Evolutionary conservation across 2,329 filamentous ascomycete genomes (phyloP).

Genomic region (Sordariomycetes sp.): DNA sequence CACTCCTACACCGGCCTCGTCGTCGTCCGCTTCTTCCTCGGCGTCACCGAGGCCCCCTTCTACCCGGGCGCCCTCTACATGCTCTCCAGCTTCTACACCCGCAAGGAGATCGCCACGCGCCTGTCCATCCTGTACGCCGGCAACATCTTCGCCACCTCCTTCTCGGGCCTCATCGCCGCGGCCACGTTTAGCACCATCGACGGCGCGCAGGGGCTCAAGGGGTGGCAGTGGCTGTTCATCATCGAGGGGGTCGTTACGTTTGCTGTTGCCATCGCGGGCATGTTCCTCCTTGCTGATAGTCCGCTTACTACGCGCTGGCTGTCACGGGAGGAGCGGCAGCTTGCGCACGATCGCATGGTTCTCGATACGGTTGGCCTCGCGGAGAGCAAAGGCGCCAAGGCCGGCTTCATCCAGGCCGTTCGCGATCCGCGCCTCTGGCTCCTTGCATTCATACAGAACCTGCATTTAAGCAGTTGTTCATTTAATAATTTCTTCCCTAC

Average conservation of each 20-base stretch:
- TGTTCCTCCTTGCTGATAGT: constrained; percentile 25
- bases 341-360: constrained; percentile 30
- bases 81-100: constrained; percentile 44
- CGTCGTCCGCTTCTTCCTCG: constrained; percentile 26
- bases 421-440: constrained; percentile 40
- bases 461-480: constrained; percentile 36
- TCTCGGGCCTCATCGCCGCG: constrained; percentile 53
- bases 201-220: constrained; percentile 41
- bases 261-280: constrained; percentile 17
- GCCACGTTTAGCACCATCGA: constrained; percentile 52
- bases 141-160: constrained; percentile 55
- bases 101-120: constrained; percentile 51
- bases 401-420: constrained; percentile 36
- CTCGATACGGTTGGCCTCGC: constrained; percentile 30
- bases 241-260: constrained; percentile 45
- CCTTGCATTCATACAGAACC: constrained; percentile 44
- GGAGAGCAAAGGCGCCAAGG: constrained; percentile 20
- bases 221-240: constrained; percentile 62
- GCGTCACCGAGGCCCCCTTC: constrained; percentile 17
- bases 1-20: constrained; percentile 28
- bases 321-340: constrained; percentile 32
- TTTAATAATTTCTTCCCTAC: constrained; percentile 25
- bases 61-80: constrained; percentile 26
- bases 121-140: constrained; percentile 49
- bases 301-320: constrained; percentile 36